These are phyloP conservation scores for Plasmopara viticola DNA, from an alignment of 352 stramenopile genomes.

Conservation along the genomic window DNA sequence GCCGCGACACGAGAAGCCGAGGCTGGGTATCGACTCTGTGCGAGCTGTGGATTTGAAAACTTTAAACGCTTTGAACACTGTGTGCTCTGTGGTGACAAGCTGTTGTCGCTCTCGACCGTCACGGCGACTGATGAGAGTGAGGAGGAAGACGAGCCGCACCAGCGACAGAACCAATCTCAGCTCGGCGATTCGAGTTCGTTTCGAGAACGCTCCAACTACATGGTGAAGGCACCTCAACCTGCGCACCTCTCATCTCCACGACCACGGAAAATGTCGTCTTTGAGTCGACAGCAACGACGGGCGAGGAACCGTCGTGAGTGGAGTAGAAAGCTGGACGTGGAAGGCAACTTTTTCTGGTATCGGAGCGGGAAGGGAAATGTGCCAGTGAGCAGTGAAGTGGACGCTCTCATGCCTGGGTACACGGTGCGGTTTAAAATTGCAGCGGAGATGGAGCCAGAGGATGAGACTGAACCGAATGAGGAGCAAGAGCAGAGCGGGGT, in stretches of 20 bases:
- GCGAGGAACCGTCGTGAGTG: conserved; percentile 61
- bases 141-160: conserved; percentile 8
- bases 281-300: conserved; percentile 29
- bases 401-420: conserved; percentile 22
- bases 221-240: conserved; percentile 1
- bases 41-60: conserved; percentile 64
- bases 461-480: conserved; percentile 6
- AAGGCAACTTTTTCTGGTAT: conserved; percentile 57
- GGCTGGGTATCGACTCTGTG: conserved; percentile 39
- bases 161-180: conserved; percentile 4
- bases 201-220: conserved; percentile 8
- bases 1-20: conserved; percentile 54
- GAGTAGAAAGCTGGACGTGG: conserved; percentile 53
- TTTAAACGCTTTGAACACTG: conserved; percentile 64
- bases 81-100: conserved; percentile 54
- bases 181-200: conserved; percentile 6
- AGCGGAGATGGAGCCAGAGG: conserved; percentile 15
- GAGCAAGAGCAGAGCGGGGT: conserved; percentile 2
- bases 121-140: conserved; percentile 23
- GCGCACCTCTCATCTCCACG: conserved; percentile 14
- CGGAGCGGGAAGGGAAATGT: conserved; percentile 20
- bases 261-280: conserved; percentile 26
- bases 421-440: conserved; percentile 27
- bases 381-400: conserved; percentile 8
- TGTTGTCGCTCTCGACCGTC: conserved; percentile 19